Evolutionary conservation across 306 rosid species (phyloP).

Genomic region (Prinsepia uniflora): DNA sequence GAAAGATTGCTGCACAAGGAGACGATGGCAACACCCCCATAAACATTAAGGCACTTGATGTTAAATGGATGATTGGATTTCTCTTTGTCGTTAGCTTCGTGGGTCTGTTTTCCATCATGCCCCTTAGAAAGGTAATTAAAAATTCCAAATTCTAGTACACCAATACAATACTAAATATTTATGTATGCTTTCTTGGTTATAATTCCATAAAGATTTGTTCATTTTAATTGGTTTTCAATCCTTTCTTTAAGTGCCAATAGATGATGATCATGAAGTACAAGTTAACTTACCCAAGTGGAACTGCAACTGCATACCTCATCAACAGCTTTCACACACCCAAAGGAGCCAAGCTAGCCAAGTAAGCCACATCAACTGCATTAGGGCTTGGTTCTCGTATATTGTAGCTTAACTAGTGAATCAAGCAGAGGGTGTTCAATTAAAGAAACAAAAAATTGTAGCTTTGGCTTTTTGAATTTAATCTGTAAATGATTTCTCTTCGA

Average conservation of each 20-base stretch:
- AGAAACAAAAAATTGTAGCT: background rate
- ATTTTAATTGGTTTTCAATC: background rate
- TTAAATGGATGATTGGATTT: conserved; percentile 74
- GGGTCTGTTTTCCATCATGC: conserved; percentile 69
- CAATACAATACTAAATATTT: background rate
- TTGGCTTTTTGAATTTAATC: background rate
- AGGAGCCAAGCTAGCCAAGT: conserved; percentile 81
- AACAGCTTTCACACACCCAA: conserved; percentile 78
- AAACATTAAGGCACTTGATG: conserved; percentile 46
- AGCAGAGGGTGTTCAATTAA: too few species aligned
- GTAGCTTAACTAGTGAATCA: too few species aligned
- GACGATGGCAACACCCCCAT: conserved; percentile 44
- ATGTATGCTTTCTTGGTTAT: too few species aligned
- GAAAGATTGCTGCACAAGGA: conserved; percentile 52
- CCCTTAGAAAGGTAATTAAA: conserved; percentile 57
- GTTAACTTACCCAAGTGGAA: conserved; percentile 76
- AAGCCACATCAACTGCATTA: background rate
- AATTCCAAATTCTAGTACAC: background rate
- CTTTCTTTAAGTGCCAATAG: conserved; percentile 16
- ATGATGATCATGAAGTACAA: conserved; percentile 70
- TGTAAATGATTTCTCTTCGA: background rate
- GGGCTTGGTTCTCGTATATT: background rate
- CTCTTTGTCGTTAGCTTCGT: conserved; percentile 68
- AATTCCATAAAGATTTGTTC: background rate
- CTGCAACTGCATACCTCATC: conserved; percentile 78